Evolutionary conservation across 345 rosid species (phyloP), one percentile per base, ranked within the genome.

Genomic region (Gossypium bickii): DNA sequence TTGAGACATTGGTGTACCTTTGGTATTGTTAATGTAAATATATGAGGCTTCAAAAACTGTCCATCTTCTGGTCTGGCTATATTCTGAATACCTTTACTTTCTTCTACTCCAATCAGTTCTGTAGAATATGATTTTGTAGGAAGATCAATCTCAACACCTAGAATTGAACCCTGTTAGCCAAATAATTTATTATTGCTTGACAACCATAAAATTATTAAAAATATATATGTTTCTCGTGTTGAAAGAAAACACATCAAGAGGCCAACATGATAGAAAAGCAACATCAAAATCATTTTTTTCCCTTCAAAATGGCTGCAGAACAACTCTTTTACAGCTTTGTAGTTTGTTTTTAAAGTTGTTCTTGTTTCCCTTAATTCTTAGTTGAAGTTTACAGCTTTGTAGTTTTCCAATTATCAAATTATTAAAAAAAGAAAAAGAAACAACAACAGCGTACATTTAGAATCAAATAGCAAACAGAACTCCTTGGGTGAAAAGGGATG

Each of bases 121-220:
- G 94, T 89, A 20, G 76, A 79, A 79, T 90, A 93, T 22, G 88
- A 77, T 77, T 80, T 91, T 73, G 86, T 80, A 76, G 87, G 84
- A 79, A 85, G 82, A 78, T 85, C 93, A 67, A 88, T 92, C 79
- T 95, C 98, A 47, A 95, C 92, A 91, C 98, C 94, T 89, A 91
- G 92, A 87, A 95, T 84, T 70, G 97, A 90, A 82, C 98, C 98
- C 93, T 95, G 96, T 93, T 89, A 92, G 89, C 87, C 92, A 94
- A 75, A 82, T 73, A 86, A 80, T 70, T 74, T 75, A 78, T 78
- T 76, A 78, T 74, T 74, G 77, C 75, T 74, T 75, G 86, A 82
- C 81, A 34, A 34, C 41, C 41, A 34, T 34, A 5, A 34, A 34
- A 34, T 34, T 34, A 34, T 34, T 34, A 5, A 34, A 34, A 34